These are phyloP conservation scores for Bretziella fagacearum DNA, from an alignment of 2,329 filamentous ascomycete genomes.

Conservation along the genomic window DNA sequence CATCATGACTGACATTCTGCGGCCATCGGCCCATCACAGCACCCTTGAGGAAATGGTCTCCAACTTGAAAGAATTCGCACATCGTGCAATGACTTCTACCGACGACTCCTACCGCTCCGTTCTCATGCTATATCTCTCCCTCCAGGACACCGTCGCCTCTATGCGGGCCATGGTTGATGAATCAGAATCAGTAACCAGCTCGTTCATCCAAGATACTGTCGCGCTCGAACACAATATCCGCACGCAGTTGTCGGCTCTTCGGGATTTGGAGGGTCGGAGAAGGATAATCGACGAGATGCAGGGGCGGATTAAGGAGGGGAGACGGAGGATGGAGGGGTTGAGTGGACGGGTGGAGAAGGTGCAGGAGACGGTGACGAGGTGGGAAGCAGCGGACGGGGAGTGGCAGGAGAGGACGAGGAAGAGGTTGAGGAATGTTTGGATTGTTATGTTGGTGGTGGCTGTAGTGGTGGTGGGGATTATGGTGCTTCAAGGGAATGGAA, in stretches of 20 bases:
- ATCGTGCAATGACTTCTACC: slow-evolving; percentile 44
- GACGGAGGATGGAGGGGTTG: slow-evolving; percentile 40
- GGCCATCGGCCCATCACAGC: not conserved
- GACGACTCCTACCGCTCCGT: slow-evolving; percentile 61
- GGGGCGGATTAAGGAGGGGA: slow-evolving; percentile 40
- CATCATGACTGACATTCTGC: not conserved
- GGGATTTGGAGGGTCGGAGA: slow-evolving; percentile 48
- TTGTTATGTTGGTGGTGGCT: slow-evolving; percentile 33
- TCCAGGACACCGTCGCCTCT: slow-evolving; percentile 46
- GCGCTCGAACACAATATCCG: slow-evolving; percentile 43
- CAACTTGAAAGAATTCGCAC: slow-evolving; percentile 39
- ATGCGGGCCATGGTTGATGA: slow-evolving; percentile 50
- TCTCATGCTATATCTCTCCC: slow-evolving; percentile 46
- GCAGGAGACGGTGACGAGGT: slow-evolving; percentile 44
- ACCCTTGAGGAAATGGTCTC: slow-evolving; percentile 13
- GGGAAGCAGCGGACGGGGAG: slow-evolving; percentile 48
- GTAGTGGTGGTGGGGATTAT: slow-evolving; percentile 33
- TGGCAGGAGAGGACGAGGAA: slow-evolving; percentile 51
- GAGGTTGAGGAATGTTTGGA: slow-evolving; percentile 47
- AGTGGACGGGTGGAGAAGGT: slow-evolving; percentile 48
- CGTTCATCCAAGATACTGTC: slow-evolving; percentile 42
- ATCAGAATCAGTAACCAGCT: slow-evolving; percentile 38
- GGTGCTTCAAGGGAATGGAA: slow-evolving; percentile 9
- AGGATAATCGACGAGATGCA: slow-evolving; percentile 44
- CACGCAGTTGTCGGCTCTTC: slow-evolving; percentile 37